Evolutionary conservation across 495 filamentous ascomycete genomes (phyloP).

Genomic region (Terfezia claveryi): DNA sequence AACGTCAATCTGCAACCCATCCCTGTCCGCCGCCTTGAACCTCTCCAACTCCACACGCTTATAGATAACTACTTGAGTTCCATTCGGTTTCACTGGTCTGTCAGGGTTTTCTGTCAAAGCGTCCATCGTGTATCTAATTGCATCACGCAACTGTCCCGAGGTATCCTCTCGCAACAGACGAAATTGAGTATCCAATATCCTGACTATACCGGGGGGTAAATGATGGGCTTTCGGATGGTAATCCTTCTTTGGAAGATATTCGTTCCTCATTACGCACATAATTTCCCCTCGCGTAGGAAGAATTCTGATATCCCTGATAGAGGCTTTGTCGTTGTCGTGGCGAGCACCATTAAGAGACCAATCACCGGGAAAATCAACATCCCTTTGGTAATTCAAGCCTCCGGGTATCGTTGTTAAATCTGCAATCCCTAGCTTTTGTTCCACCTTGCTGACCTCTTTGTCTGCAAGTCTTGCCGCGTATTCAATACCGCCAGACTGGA

Average conservation of each 20-base stretch:
- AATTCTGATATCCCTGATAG: constrained; percentile 38
- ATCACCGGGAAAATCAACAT: constrained; percentile 30
- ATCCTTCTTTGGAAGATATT: constrained; percentile 40
- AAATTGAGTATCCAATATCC: constrained; percentile 49
- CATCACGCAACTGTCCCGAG: constrained; percentile 38
- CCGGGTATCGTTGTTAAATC: constrained; percentile 10
- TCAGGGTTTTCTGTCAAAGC: constrained; percentile 7
- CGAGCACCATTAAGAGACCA: constrained; percentile 31
- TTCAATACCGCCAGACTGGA: constrained; percentile 1
- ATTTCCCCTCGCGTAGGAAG: constrained; percentile 40
- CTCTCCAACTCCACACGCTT: constrained; percentile 18
- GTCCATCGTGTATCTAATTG: constrained; percentile 25
- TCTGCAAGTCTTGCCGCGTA: constrained; percentile 10
- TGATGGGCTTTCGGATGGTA: constrained; percentile 28
- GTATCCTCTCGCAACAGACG: constrained; percentile 47
- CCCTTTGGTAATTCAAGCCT: constrained; percentile 19
- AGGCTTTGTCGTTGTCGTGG: constrained; percentile 44
- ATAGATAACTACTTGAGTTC: constrained; percentile 23
- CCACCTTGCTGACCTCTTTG: constrained; percentile 16
- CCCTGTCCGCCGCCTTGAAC: constrained; percentile 17
- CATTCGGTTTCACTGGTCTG: constrained; percentile 7
- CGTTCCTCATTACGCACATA: constrained; percentile 27
- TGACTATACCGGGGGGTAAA: constrained; percentile 28
- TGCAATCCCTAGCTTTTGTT: constrained; percentile 24
- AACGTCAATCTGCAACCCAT: background rate